These are phyloP conservation scores for Tricholoma sp. DNA, from an alignment of 768 basidiomycete genomes.

Conservation along the genomic window DNA sequence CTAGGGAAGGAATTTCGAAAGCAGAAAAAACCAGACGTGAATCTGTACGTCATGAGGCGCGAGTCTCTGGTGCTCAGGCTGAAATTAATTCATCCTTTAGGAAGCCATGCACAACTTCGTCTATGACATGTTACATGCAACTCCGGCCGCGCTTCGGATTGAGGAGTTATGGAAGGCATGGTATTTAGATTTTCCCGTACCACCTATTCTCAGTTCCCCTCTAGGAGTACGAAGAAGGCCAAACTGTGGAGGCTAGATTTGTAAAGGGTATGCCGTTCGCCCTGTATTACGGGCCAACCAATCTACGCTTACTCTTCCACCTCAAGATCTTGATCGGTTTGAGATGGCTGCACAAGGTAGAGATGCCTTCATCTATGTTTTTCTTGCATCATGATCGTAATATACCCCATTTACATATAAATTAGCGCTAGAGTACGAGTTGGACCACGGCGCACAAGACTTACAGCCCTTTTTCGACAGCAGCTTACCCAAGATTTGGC, in stretches of 20 bases:
- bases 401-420: background rate
- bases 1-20: constrained; percentile 80
- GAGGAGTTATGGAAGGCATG: constrained; percentile 65
- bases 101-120: constrained; percentile 90
- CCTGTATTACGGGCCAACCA: background rate
- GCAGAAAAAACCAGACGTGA: constrained; percentile 76
- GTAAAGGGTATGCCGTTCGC: constrained; percentile 59
- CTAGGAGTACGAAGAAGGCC: constrained; percentile 80
- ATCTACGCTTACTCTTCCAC: background rate
- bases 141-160: constrained; percentile 63
- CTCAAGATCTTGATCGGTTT: constrained; percentile 73
- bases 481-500: constrained; percentile 66
- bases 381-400: background rate
- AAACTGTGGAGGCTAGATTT: constrained; percentile 72
- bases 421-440: constrained; percentile 72
- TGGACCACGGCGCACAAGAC: constrained; percentile 35
- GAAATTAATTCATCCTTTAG: constrained; percentile 26
- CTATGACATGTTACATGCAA: constrained; percentile 81
- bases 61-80: background rate
- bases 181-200: background rate
- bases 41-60: constrained; percentile 36
- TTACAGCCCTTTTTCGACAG: constrained; percentile 79
- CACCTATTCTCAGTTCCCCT: background rate
- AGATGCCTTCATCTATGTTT: background rate
- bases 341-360: constrained; percentile 85